Percentiles rank a stretch among this genome's conserved stretches.
Conservation (phyloP, 1,139 yeast species). For the Yamadazyma sp. region DNA sequence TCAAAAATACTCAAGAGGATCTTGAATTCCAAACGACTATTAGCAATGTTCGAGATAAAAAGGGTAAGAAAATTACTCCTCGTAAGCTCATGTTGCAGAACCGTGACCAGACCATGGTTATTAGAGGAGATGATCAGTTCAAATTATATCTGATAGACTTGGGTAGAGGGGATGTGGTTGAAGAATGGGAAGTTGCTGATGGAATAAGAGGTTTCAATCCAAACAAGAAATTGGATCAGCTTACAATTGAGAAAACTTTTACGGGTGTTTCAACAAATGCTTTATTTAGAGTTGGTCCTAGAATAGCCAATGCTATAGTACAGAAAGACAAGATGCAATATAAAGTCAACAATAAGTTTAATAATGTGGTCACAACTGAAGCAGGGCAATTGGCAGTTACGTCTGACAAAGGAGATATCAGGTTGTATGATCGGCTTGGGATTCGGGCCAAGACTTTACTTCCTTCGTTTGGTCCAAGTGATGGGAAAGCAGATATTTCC, state of each 20-base stretch:
- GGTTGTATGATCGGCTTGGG: conserved; percentile 71
- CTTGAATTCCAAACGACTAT: conserved; percentile 70
- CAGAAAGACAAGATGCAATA: conserved; percentile 43
- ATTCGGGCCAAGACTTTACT: conserved; percentile 71
- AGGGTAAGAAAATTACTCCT: conserved; percentile 60
- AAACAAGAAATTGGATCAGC: conserved; percentile 66
- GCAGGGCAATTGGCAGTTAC: conserved; percentile 76
- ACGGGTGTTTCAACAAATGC: conserved; percentile 67
- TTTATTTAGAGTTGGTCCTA: conserved; percentile 76
- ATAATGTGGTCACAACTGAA: conserved; percentile 69
- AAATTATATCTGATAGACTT: conserved; percentile 71
- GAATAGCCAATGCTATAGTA: conserved; percentile 58
- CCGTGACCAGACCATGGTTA: conserved; percentile 65
- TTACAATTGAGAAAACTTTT: conserved; percentile 71
- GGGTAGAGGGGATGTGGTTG: conserved; percentile 75
- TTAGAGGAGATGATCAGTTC: conserved; percentile 52
- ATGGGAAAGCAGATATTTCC: conserved; percentile 66
- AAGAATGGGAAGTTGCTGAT: conserved; percentile 66
- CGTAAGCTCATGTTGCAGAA: conserved; percentile 70
- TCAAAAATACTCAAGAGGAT: conserved; percentile 55
- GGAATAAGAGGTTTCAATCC: conserved; percentile 64
- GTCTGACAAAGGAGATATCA: conserved; percentile 70
- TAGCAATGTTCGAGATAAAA: conserved; percentile 51
- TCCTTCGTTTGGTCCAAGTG: conserved; percentile 80
- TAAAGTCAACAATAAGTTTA: conserved; percentile 58